Evolutionary conservation across 306 rosid genomes (phyloP), one percentile per base, ranked within the genome.

Genomic region (Cyamopsis tetragonoloba): DNA sequence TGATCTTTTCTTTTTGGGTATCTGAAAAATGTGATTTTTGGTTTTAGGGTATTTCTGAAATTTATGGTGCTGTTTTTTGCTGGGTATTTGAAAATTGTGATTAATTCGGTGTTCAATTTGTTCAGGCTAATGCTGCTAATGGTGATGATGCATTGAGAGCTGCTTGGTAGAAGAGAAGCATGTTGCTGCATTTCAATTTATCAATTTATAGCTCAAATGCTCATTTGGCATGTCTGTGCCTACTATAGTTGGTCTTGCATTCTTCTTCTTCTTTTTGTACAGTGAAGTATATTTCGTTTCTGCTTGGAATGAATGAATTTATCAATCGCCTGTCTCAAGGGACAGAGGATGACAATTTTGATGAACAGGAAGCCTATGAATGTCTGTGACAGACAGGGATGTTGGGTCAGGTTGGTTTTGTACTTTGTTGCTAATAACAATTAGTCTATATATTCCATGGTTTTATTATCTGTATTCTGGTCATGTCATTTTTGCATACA

Each of bases 391-490:
- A 60, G 77, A 68, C 59, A 43, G 61, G 59, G 73, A 62, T 68
- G 49, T 82, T 6, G 50, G 79, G 54, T 78, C 76, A 17, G 81
- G 83, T 83, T 82, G 78, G 81, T 77, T 78, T 81, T 74, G 73
- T n/a, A n/a, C n/a, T n/a, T n/a, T n/a, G n/a, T n/a, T n/a, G n/a
- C n/a, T n/a, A n/a, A n/a, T n/a, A n/a, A n/a, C n/a, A n/a, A n/a
- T n/a, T n/a, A n/a, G n/a, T n/a, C 80, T 61, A 41, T n/a, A 53
- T 47, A 24, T 84, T 24, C 57, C 64, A 74, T 53, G 68, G 70
- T 62, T 63, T 26, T 74, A 34, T 59, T 59, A 61, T 78, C 30
- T 65, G 22, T 30, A 13, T 70, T 32, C 42, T 24, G 42, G 49
- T 64, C 27, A 64, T 69, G 24, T 68, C 20, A 2, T 76, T 24